Evolutionary conservation across 2,329 filamentous ascomycete genomes (phyloP).

Genomic region (Hawksworthiomyces lignivorus): DNA sequence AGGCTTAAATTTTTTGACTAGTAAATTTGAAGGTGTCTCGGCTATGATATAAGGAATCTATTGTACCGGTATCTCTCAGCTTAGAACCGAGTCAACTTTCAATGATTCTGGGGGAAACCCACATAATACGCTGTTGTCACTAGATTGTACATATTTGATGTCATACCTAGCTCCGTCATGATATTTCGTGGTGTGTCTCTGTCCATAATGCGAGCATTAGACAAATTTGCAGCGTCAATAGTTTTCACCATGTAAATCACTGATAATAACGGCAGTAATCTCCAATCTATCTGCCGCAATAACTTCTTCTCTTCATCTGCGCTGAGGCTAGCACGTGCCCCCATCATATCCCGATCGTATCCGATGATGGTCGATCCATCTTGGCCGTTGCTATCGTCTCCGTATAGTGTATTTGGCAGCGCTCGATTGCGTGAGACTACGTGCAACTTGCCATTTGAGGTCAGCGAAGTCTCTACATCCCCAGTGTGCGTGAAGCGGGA

Average conservation of each 20-base stretch:
- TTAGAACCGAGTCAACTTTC: no score
- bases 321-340: constrained; percentile 5
- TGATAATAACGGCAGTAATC: constrained; percentile 10
- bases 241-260: constrained; percentile 16
- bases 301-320: constrained; percentile 13
- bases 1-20: constrained; percentile 67
- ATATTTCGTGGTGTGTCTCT: constrained; percentile 31
- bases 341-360: constrained; percentile 9
- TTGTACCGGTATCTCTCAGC: no score
- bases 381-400: not conserved
- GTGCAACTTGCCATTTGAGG: not conserved
- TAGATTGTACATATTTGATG: constrained; percentile 32
- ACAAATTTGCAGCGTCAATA: constrained; percentile 19
- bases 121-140: constrained; percentile 33
- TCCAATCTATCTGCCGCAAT: constrained; percentile 13
- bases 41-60: constrained; percentile 63
- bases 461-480: not conserved
- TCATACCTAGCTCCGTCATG: constrained; percentile 31
- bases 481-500: not conserved
- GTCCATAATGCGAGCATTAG: constrained; percentile 37
- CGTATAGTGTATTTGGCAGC: no score
- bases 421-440: not conserved
- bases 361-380: constrained; percentile 5
- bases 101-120: constrained; percentile 11
- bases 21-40: constrained; percentile 68